These are phyloP conservation scores for Saussurea involucrata DNA, from an alignment of 129 eudicot genomes.

Conservation along the genomic window DNA sequence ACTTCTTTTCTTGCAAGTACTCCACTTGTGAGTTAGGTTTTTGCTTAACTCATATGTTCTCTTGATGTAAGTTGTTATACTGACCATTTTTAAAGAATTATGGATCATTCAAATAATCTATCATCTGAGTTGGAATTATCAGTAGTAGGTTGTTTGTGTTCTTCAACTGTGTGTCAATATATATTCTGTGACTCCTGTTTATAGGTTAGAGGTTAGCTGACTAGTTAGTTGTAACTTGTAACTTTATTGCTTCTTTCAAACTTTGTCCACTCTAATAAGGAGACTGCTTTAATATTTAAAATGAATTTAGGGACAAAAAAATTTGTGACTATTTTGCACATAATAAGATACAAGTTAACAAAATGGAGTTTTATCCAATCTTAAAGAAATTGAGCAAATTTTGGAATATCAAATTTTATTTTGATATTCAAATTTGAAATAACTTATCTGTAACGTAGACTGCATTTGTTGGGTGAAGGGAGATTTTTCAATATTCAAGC, in stretches of 20 bases:
- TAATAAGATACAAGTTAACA: neutral
- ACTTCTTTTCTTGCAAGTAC: neutral
- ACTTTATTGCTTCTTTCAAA: neutral
- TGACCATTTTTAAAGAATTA: neutral
- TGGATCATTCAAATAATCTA: neutral
- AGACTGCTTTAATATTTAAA: neutral
- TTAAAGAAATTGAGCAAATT: neutral
- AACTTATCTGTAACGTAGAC: neutral
- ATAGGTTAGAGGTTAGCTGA: neutral
- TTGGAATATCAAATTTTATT: neutral
- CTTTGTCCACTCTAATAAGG: neutral
- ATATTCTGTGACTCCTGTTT: neutral
- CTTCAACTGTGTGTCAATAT: neutral
- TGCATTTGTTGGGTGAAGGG: neutral
- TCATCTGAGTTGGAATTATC: neutral
- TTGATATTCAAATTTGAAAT: neutral
- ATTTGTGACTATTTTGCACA: neutral
- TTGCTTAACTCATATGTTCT: neutral
- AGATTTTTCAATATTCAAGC: neutral
- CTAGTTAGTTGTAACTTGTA: neutral
- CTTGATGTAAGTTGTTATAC: neutral
- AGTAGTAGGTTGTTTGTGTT: neutral
- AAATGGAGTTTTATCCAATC: neutral
- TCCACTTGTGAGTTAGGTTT: neutral
- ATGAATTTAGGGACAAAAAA: neutral